Evolutionary conservation across 345 rosid species (phyloP), one percentile per base, ranked within the genome.

Genomic region (Lepidium sativum): DNA sequence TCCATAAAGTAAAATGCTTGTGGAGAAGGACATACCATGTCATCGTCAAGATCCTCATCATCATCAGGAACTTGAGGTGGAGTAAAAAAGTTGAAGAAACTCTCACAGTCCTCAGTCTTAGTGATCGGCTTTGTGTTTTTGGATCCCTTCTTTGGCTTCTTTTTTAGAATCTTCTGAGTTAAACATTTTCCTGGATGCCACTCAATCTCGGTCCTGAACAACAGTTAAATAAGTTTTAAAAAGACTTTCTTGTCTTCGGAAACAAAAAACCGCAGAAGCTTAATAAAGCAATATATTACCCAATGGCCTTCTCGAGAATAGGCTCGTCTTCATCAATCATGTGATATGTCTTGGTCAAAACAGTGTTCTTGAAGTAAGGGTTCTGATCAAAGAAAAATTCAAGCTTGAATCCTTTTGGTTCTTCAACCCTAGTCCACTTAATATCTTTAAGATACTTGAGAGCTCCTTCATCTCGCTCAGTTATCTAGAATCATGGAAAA

Each of bases 261-360:
- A 27, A 11, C 20, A 12, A 38, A 70, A 1, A 53, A 54, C 8
- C 43, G 33, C 0, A 68, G 31, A 31, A 9, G 41, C 34, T 54
- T 7, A 27, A 39, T n/a, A 32, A 13, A 44, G 54, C 11, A 55
- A 48, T 63, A 33, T 20, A 45, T 40, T 5, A 85, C 99, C 99
- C 99, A 6, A 84, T 84, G 38, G 99, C 99, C 80, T 86, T 95
- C 84, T 86, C 96, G 6, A 95, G 86, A 63, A 91, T 85, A 20
- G 96, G 97, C 51, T 95, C 99, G 42, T 90, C 95, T 66, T 95
- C 99, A 80, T 95, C 99, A 68, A 91, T 86, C 97, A 95, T 91
- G 79, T 95, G 94, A 68, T 95, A 95, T 16, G 91, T 80, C 83
- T 95, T 95, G 1, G 88, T 84, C 86, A 95, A 79, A 50, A 91